Conservation (phyloP, 2,329 filamentous ascomycete species). For the Fusarium nurragi region DNA sequence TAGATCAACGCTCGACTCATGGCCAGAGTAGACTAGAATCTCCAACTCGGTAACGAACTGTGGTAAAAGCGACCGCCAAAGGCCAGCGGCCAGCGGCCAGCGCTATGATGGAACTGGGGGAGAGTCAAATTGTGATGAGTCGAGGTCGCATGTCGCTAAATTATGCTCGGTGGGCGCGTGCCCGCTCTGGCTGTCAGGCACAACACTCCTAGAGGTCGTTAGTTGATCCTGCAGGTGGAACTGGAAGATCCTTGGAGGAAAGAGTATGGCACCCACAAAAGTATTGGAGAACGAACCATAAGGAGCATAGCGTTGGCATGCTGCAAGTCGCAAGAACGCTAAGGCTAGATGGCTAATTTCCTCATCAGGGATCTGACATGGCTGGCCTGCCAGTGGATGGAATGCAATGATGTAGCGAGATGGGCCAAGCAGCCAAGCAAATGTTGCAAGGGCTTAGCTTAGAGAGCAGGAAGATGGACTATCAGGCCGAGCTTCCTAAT, state of each 20-base stretch:
- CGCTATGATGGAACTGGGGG: not conserved
- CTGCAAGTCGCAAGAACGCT: not conserved
- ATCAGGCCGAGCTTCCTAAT: constrained; percentile 1
- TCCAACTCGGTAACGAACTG: not conserved
- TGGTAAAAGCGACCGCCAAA: not conserved
- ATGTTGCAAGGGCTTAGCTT: constrained; percentile 18
- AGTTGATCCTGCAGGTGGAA: constrained; percentile 17
- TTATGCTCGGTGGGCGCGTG: constrained; percentile 29
- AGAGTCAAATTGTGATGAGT: constrained; percentile 36
- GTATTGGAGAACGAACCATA: constrained; percentile 20
- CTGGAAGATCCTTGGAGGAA: constrained; percentile 7
- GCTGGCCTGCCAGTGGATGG: constrained; percentile 33
- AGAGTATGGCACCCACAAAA: not conserved
- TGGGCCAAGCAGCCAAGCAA: constrained; percentile 23
- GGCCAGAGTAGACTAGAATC: not conserved
- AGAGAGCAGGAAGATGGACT: not conserved
- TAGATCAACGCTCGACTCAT: constrained; percentile 13
- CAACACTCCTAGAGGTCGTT: constrained; percentile 30
- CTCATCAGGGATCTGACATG: constrained; percentile 26
- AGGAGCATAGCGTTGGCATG: constrained; percentile 30
- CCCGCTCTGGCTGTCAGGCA: constrained; percentile 36
- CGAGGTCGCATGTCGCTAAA: constrained; percentile 26
- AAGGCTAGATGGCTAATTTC: constrained; percentile 32
- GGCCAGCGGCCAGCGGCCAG: not conserved
- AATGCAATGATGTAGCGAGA: constrained; percentile 40